phyloP scores from a whole-genome alignment of 2,329 filamentous ascomycete species.

The Penicillium psychrosexuale region DNA sequence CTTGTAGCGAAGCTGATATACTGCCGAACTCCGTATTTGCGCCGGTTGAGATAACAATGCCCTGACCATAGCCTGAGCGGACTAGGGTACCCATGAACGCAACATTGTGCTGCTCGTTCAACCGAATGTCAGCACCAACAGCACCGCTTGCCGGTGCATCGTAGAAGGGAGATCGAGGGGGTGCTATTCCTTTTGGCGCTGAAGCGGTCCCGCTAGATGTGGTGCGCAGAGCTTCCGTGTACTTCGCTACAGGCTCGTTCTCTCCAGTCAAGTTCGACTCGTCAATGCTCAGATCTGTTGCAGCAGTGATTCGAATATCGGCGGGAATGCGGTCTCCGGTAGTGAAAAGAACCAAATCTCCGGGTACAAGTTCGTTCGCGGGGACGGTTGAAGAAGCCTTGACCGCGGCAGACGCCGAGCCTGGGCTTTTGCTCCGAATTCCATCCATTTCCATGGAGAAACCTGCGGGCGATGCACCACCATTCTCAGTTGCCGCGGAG shows the following conservation, averaged over 20 bases:
- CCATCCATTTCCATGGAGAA: constrained; percentile 48
- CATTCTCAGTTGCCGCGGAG: constrained; percentile 20
- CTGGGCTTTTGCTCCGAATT: constrained; percentile 46
- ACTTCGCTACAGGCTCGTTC: constrained; percentile 86
- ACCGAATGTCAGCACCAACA: constrained; percentile 62
- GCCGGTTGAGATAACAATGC: constrained; percentile 95
- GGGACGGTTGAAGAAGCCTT: constrained; percentile 82
- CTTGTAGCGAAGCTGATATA: constrained; percentile 88
- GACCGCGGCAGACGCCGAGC: constrained; percentile 60
- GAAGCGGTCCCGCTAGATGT: constrained; percentile 30
- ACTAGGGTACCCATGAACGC: constrained; percentile 98
- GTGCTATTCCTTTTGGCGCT: constrained; percentile 33
- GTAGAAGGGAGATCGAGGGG: constrained; percentile 56
- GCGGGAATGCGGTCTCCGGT: constrained; percentile 96
- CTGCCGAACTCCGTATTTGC: constrained; percentile 92
- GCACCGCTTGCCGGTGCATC: constrained; percentile 57
- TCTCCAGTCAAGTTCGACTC: constrained; percentile 96
- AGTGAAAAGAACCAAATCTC: constrained; percentile 88
- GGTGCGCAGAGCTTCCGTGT: constrained; percentile 57
- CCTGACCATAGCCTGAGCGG: constrained; percentile 90
- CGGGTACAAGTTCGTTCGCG: constrained; percentile 82
- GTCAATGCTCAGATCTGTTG: constrained; percentile 87
- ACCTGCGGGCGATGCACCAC: constrained; percentile 15
- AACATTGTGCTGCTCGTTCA: constrained; percentile 81
- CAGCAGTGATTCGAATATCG: constrained; percentile 89